Evolutionary conservation across 495 filamentous ascomycete genomes (phyloP).

Genomic region (Daldinia childiae): DNA sequence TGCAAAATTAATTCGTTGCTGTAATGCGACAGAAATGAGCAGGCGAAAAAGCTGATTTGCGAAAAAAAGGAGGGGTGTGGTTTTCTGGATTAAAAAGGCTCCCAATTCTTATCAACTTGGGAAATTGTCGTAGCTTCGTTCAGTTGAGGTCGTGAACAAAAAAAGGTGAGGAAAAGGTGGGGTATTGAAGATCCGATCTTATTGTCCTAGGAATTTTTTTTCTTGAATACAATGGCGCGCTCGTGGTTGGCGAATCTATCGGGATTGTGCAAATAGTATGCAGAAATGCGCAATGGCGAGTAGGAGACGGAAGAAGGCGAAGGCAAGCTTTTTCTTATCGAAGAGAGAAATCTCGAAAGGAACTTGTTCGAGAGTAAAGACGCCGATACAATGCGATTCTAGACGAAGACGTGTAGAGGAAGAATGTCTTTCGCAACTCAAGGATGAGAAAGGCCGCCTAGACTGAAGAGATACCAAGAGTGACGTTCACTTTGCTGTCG

Average conservation of each 20-base stretch:
- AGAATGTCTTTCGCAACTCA: conserved; percentile 20
- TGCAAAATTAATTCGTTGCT: conserved; percentile 31
- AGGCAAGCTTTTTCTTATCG: conserved; percentile 18
- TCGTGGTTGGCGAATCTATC: conserved; percentile 40
- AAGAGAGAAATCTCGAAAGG: background rate
- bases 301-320: conserved; percentile 29
- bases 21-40: conserved; percentile 32
- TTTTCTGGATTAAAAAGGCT: conserved; percentile 26
- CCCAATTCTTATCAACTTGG: conserved; percentile 17
- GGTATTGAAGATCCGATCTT: conserved; percentile 33
- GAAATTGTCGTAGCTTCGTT: conserved; percentile 37
- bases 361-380: conserved; percentile 25
- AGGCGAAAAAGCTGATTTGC: conserved; percentile 22
- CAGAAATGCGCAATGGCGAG: conserved; percentile 34
- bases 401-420: conserved; percentile 30
- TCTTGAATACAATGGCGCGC: conserved; percentile 30
- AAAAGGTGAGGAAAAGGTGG: conserved; percentile 17
- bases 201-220: conserved; percentile 13
- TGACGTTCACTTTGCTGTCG: conserved; percentile 33
- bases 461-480: conserved; percentile 24
- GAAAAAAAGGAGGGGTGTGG: conserved; percentile 25
- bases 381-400: conserved; percentile 41
- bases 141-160: conserved; percentile 28
- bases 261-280: conserved; percentile 24
- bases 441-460: conserved; percentile 33